Percentiles rank a stretch among this genome's conserved stretches.
Evolutionary conservation across 2,329 filamentous ascomycete genomes (phyloP).

Genomic region (Emergomyces orientalis): DNA sequence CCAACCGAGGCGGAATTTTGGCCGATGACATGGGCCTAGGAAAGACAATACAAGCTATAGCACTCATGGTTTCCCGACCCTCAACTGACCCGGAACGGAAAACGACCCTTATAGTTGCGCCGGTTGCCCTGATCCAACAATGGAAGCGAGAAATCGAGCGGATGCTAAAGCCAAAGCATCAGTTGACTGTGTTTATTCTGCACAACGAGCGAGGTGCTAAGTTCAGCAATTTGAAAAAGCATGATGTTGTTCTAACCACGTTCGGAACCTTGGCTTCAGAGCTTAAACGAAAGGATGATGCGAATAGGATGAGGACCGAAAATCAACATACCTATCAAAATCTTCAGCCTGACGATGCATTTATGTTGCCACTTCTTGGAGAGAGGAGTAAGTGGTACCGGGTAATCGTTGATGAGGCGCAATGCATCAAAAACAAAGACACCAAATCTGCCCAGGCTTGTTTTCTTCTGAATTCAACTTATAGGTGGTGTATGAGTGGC

Average conservation of each 20-base stretch:
- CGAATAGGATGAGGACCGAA: constrained; percentile 42
- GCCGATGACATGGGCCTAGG: constrained; percentile 78
- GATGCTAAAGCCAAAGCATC: constrained; percentile 54
- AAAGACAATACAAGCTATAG: constrained; percentile 74
- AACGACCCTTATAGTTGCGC: constrained; percentile 75
- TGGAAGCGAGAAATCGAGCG: constrained; percentile 72
- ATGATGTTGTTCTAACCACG: constrained; percentile 70
- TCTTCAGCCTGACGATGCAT: constrained; percentile 23
- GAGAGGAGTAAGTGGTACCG: constrained; percentile 54
- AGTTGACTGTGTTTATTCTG: constrained; percentile 57
- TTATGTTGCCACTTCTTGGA: constrained; percentile 52
- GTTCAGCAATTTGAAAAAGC: constrained; percentile 53
- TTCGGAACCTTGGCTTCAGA: constrained; percentile 64
- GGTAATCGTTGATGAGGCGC: constrained; percentile 69
- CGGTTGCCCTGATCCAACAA: constrained; percentile 69
- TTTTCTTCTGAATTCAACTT: constrained; percentile 48
- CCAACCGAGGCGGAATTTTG: constrained; percentile 64
- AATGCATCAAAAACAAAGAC: constrained; percentile 67
- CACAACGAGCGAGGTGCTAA: constrained; percentile 52
- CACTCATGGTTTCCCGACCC: constrained; percentile 62
- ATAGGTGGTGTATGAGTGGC: constrained; percentile 67
- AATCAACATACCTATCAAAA: constrained; percentile 32
- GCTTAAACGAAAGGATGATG: constrained; percentile 50
- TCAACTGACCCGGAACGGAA: constrained; percentile 50
- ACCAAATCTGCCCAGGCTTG: constrained; percentile 55